Evolutionary conservation across 371 early-diverging fungal genomes (phyloP).

Genomic region (Dinochytrium kinnereticum): DNA sequence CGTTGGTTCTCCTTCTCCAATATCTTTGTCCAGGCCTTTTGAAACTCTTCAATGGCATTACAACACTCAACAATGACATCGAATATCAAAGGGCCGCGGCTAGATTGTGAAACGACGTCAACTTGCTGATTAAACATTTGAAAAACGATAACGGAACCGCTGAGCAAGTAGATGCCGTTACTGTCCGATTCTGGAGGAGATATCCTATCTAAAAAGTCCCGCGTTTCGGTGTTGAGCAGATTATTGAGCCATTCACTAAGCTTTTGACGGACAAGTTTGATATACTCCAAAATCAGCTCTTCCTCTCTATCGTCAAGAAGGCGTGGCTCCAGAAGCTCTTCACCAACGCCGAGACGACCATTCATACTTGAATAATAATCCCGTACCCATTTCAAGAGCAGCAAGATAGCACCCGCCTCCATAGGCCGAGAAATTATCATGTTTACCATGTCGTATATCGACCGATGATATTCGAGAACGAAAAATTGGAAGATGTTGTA

Average conservation of each 20-base stretch:
- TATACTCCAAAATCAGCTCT: slow-evolving; percentile 81
- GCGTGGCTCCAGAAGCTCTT: slow-evolving; percentile 89
- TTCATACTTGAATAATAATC: slow-evolving; percentile 91
- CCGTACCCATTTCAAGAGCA: slow-evolving; percentile 83
- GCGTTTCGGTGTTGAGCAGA: slow-evolving; percentile 81
- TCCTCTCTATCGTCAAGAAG: slow-evolving; percentile 93
- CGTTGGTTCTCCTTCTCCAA: slow-evolving; percentile 74
- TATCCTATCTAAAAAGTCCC: slow-evolving; percentile 75
- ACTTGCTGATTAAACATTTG: slow-evolving; percentile 97
- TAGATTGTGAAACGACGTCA: slow-evolving; percentile 78
- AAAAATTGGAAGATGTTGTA: slow-evolving; percentile 92
- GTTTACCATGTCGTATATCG: slow-evolving; percentile 78
- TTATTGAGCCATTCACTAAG: slow-evolving; percentile 91
- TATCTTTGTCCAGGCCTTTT: slow-evolving; percentile 76
- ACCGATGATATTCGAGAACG: slow-evolving; percentile 91
- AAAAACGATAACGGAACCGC: slow-evolving; percentile 85
- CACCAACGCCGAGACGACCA: slow-evolving; percentile 78
- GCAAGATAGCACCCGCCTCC: slow-evolving; percentile 77
- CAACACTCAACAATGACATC: slow-evolving; percentile 86
- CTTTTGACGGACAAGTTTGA: slow-evolving; percentile 83
- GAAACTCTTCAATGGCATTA: slow-evolving; percentile 78
- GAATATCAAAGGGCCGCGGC: slow-evolving; percentile 82
- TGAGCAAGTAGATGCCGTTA: slow-evolving; percentile 78
- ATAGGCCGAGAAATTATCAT: slow-evolving; percentile 60
- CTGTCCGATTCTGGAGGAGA: slow-evolving; percentile 78